Evolutionary conservation across 345 rosid genomes (phyloP).

Genomic region (Durio zibethinus): DNA sequence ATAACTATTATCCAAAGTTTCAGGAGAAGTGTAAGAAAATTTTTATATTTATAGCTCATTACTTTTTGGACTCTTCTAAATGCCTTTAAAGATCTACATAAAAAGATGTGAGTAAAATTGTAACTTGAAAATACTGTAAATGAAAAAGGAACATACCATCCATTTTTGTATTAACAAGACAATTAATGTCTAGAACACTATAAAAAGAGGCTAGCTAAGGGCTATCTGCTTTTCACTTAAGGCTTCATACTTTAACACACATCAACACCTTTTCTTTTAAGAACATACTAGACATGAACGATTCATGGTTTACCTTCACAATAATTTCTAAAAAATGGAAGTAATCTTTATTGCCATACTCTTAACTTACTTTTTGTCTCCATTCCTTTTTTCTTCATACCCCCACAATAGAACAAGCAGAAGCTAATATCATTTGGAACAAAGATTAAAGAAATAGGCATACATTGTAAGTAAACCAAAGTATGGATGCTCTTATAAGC

Average conservation of each 20-base stretch:
- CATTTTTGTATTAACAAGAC: slow-evolving; percentile 32
- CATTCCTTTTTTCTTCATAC: too few relatives aligned
- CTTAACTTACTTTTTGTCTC: too few relatives aligned
- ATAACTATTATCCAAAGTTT: too few relatives aligned
- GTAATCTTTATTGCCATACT: too few relatives aligned
- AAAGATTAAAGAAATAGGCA: too few relatives aligned
- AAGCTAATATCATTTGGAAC: too few relatives aligned
- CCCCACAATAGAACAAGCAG: too few relatives aligned
- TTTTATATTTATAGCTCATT: too few relatives aligned
- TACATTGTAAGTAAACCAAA: too few relatives aligned
- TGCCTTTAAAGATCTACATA: background rate
- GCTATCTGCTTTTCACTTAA: slow-evolving; percentile 62
- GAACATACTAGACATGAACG: background rate
- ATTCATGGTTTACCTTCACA: background rate
- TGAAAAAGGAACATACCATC: slow-evolving; percentile 31
- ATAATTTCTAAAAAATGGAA: background rate
- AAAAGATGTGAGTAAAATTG: slow-evolving; percentile 1
- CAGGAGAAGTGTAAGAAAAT: too few relatives aligned
- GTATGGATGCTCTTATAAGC: background rate
- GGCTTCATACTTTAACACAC: slow-evolving; percentile 34
- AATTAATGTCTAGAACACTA: slow-evolving; percentile 52
- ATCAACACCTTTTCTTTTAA: too few relatives aligned
- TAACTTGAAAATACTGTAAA: slow-evolving; percentile 24
- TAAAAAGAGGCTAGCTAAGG: slow-evolving; percentile 63
- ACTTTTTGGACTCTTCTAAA: too few relatives aligned